These are phyloP conservation scores for Yarrowia porcina DNA, from an alignment of 805 yeast species.

Conservation along the genomic window DNA sequence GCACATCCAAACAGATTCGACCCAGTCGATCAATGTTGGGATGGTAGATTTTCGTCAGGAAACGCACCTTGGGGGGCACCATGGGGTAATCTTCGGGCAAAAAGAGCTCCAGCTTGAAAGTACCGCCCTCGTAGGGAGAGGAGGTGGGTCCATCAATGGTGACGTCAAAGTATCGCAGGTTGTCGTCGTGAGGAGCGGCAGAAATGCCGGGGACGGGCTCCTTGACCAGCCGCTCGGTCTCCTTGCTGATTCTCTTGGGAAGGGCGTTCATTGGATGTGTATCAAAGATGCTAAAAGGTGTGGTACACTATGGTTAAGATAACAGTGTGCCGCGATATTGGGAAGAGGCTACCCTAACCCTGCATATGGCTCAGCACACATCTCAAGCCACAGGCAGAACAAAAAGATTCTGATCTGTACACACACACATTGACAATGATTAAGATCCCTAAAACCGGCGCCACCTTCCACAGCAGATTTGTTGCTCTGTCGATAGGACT, in stretches of 20 bases:
- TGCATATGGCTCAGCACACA: not conserved
- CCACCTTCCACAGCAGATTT: conserved; percentile 15
- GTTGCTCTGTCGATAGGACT: conserved; percentile 6
- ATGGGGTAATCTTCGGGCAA: conserved; percentile 97
- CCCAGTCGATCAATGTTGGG: conserved; percentile 96
- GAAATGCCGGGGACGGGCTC: conserved; percentile 97
- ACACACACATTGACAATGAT: not conserved
- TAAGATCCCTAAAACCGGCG: not conserved
- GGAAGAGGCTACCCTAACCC: conserved; percentile 7
- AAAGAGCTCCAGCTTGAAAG: conserved; percentile 77
- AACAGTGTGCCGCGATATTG: not conserved
- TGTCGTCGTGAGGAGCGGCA: conserved; percentile 92
- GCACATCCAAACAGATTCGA: conserved; percentile 89
- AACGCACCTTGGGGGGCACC: conserved; percentile 96
- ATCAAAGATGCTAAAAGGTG: not conserved
- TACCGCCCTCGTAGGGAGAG: conserved; percentile 82
- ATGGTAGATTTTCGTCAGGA: conserved; percentile 89
- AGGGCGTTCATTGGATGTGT: conserved; percentile 20
- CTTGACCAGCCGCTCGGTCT: conserved; percentile 83
- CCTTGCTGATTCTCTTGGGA: conserved; percentile 38
- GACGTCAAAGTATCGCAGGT: conserved; percentile 88
- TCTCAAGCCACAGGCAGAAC: not conserved
- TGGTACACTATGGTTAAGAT: not conserved
- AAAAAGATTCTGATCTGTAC: not conserved
- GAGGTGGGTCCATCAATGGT: conserved; percentile 86